Conservation (phyloP, 768 basidiomycete genomes). For the Podaxis sp. region DNA sequence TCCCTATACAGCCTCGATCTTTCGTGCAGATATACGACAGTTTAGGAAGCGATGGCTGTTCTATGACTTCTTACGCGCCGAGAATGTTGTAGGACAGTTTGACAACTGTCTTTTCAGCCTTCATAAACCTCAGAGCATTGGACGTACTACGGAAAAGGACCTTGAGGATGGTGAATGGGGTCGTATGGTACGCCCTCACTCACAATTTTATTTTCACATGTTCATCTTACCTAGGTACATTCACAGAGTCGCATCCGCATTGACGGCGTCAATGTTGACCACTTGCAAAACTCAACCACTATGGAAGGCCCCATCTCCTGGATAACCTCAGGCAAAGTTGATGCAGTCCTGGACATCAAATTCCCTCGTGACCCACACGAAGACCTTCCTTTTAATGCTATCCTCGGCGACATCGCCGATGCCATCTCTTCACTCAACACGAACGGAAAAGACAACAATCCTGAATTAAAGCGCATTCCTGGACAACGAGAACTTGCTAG, state of each 20-base stretch:
- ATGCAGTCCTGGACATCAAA: conserved; percentile 96
- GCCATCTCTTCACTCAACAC: conserved; percentile 65
- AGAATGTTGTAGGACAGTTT: conserved; percentile 95
- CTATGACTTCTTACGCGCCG: conserved; percentile 92
- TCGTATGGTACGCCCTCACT: conserved; percentile 68
- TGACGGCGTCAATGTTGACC: conserved; percentile 96
- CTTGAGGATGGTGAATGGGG: conserved; percentile 82
- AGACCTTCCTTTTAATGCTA: conserved; percentile 69
- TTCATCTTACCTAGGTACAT: conserved; percentile 5
- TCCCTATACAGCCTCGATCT: conserved; percentile 90
- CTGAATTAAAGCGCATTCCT: conserved; percentile 60
- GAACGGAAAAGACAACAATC: conserved; percentile 31
- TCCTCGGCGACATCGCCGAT: conserved; percentile 89
- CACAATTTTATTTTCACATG: background rate
- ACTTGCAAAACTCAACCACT: conserved; percentile 82
- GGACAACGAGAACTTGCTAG: conserved; percentile 86
- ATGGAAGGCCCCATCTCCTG: conserved; percentile 91
- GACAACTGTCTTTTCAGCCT: conserved; percentile 97
- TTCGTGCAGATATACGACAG: conserved; percentile 82
- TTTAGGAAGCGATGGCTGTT: conserved; percentile 95
- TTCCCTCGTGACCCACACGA: conserved; percentile 83
- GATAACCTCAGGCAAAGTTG: conserved; percentile 96
- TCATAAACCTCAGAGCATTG: conserved; percentile 95
- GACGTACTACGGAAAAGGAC: conserved; percentile 85
- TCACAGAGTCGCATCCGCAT: conserved; percentile 89